Evolutionary conservation across 352 stramenopile genomes (phyloP), one percentile per base, ranked within the genome.

Genomic region (Phytophthora litchii): DNA sequence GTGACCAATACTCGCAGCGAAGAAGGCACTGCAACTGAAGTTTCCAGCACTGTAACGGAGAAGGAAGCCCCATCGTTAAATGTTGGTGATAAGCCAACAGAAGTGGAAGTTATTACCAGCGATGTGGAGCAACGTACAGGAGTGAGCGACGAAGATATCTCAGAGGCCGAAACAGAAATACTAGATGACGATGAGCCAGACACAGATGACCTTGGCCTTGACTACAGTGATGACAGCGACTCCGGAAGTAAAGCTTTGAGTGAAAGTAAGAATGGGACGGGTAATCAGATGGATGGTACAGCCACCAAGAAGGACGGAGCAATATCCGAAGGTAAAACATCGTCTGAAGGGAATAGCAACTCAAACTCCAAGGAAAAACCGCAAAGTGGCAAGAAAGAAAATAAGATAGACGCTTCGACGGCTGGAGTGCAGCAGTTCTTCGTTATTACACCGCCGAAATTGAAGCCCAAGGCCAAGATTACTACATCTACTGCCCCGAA

Each of bases 181-280:
- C 19, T 80, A 27, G 67, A 80, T 34, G 67, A 72, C 17, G 58
- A 72, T 35, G 64, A 71, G 32, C 16, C 38, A 9, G 52, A 44
- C 31, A 69, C 68, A 19, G 64, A 79, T 29, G 56, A 78, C 52
- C 64, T 81, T 11, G 68, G 59, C 31, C 63, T 75, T 2, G 47
- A 81, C 38, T 67, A 78, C 40, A 78, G 71, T 38, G 60, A 78
- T 31, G 72, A 77, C 16, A 74, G 60, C 27, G 69, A 74, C 35
- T 29, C 35, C 1, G 36, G 25, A 38, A 32, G n/a, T 45, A 60
- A 60, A n/a, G 5, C 19, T 41, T 13, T 12, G 23, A 20, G 20
- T 12, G 36, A 20, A 4, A 36, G 32, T 9, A 50, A 44, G 2
- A 42, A 25, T 7, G 8, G 5, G 44, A 31, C 42, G 10, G 7